These are phyloP conservation scores for Penicillium atrosanguineum DNA, from an alignment of 495 filamentous ascomycete genomes.

Conservation along the genomic window DNA sequence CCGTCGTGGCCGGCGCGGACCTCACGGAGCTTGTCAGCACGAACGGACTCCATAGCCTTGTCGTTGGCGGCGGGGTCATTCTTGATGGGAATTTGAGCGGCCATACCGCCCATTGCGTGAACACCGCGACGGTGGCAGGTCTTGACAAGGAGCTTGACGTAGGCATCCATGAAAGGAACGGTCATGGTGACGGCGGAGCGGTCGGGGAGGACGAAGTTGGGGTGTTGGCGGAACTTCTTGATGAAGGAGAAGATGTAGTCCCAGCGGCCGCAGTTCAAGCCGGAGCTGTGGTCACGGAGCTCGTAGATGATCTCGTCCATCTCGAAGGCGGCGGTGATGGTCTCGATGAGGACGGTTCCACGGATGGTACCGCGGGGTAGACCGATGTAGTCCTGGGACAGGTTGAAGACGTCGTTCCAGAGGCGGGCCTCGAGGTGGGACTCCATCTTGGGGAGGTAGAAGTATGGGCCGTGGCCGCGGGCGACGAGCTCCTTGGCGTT, in stretches of 20 bases:
- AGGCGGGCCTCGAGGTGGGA: conserved; percentile 94
- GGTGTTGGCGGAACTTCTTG: conserved; percentile 97
- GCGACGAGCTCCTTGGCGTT: conserved; percentile 88
- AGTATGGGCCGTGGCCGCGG: conserved; percentile 88
- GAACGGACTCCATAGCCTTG: conserved; percentile 88
- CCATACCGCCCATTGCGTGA: conserved; percentile 99
- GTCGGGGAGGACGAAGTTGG: conserved; percentile 90
- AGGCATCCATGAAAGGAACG: conserved; percentile 97
- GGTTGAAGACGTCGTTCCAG: conserved; percentile 99
- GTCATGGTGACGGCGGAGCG: conserved; percentile 94
- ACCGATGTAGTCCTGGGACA: conserved; percentile 87
- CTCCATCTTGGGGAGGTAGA: conserved; percentile 99
- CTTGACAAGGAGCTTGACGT: conserved; percentile 94
- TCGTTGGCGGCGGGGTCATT: conserved; percentile 87
- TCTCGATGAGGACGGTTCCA: conserved; percentile 96
- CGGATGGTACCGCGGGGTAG: conserved; percentile 91
- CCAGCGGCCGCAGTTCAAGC: conserved; percentile 98
- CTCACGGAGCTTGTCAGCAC: conserved; percentile 94
- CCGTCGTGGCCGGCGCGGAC: conserved; percentile 94
- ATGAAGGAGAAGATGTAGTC: conserved; percentile 99
- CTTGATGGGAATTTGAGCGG: conserved; percentile 98
- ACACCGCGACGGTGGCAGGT: conserved; percentile 95
- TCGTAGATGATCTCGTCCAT: conserved; percentile 99
- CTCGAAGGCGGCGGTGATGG: conserved; percentile 97
- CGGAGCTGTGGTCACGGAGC: conserved; percentile 92